phyloP scores from a whole-genome alignment of 257 asterid genomes.

The Linderniella brevidens region DNA sequence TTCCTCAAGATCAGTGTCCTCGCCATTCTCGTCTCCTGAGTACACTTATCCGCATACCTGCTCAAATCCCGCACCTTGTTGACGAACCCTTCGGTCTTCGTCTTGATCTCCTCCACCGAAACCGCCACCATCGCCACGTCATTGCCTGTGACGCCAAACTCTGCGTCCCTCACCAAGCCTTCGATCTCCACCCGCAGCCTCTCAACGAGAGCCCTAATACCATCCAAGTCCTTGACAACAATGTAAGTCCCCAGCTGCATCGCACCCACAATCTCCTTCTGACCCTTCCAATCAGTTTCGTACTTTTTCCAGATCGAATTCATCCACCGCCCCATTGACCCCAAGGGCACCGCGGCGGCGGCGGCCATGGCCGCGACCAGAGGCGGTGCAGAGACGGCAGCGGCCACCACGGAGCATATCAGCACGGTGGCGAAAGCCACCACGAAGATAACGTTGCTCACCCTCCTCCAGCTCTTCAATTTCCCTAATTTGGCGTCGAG shows the following conservation, averaged over 20 bases:
- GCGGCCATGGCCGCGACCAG: conserved; percentile 70
- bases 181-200: conserved; percentile 42
- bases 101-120: conserved; percentile 49
- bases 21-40: conserved; percentile 43
- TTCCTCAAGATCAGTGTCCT: conserved; percentile 42
- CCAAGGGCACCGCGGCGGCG: conserved; percentile 70
- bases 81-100: conserved; percentile 33
- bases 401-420: conserved; percentile 77
- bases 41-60: conserved; percentile 39
- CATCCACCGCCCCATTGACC: conserved; percentile 73
- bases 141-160: conserved; percentile 39
- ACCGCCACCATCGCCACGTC: conserved; percentile 50
- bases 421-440: conserved; percentile 49
- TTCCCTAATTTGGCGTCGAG: conserved; percentile 38
- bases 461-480: conserved; percentile 50
- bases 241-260: conserved; percentile 41
- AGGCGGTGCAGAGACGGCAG: conserved; percentile 70
- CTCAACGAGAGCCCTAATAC: conserved; percentile 36
- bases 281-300: conserved; percentile 45
- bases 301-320: conserved; percentile 53
- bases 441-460: conserved; percentile 52
- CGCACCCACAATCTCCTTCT: conserved; percentile 34
- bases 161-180: conserved; percentile 32
- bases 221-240: conserved; percentile 44
- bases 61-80: conserved; percentile 43